Percentiles rank a stretch among this genome's conserved stretches.
Evolutionary conservation across 768 basidiomycete species (phyloP).

Genomic region (Boletus eberwhitei): DNA sequence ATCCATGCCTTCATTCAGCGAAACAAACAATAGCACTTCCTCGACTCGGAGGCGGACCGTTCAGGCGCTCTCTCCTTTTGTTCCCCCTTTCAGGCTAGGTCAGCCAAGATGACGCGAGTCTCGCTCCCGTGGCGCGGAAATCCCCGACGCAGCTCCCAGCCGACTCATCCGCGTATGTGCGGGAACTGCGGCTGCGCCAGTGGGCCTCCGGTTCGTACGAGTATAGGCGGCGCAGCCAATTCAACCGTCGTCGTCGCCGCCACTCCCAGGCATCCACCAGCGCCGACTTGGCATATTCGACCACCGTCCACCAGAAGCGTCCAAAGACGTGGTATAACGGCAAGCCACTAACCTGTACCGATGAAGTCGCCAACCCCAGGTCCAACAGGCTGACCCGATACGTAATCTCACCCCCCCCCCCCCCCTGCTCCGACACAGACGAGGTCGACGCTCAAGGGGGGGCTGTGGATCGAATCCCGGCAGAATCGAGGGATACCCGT

Average conservation of each 20-base stretch:
- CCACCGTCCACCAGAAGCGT: neutral
- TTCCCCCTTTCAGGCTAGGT: neutral
- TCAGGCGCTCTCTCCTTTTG: slow-evolving; percentile 1
- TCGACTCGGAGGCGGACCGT: slow-evolving; percentile 3
- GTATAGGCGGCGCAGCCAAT: neutral
- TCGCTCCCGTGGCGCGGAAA: neutral
- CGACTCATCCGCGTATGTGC: neutral
- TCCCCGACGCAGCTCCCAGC: neutral
- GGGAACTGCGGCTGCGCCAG: neutral
- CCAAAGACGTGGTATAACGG: neutral
- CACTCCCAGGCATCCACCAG: no score
- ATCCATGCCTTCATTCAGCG: neutral
- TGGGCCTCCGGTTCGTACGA: slow-evolving; percentile 7
- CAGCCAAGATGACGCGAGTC: neutral
- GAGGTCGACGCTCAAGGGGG: slow-evolving; percentile 39
- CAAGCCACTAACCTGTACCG: slow-evolving; percentile 30
- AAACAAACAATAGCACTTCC: neutral
- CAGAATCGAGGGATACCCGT: slow-evolving; percentile 37
- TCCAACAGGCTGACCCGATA: slow-evolving; percentile 36
- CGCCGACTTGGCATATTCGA: neutral
- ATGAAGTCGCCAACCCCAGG: slow-evolving; percentile 16
- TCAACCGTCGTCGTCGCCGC: no score
- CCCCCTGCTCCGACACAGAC: slow-evolving; percentile 40
- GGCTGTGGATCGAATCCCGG: slow-evolving; percentile 46
- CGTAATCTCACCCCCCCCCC: slow-evolving; percentile 42